phyloP scores from a whole-genome alignment of 2,329 filamentous ascomycete genomes.

The Chaetothyriales sp. region DNA sequence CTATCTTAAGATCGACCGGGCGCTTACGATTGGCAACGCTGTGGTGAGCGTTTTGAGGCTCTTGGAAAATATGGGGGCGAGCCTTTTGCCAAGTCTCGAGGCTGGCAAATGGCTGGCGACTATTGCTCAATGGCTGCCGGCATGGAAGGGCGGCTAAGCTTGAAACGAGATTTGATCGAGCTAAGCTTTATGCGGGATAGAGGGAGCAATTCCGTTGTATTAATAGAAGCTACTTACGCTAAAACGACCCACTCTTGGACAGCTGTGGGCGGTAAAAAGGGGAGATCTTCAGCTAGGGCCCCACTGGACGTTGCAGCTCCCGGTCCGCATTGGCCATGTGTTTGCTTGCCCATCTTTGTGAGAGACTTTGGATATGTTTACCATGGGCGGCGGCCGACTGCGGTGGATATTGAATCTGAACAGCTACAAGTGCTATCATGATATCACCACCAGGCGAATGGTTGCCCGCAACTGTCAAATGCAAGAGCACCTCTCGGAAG shows the following conservation, averaged over 20 bases:
- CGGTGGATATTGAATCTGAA: neutral
- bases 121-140: neutral
- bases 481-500: too few species aligned
- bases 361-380: neutral
- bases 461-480: neutral
- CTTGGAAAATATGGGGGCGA: neutral
- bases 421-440: neutral
- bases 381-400: neutral
- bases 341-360: too few species aligned
- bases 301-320: neutral
- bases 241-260: neutral
- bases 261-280: neutral
- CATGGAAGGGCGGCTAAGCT: neutral
- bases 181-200: neutral
- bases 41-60: neutral
- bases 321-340: too few species aligned
- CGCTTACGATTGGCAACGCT: neutral
- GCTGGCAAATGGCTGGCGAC: neutral
- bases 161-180: neutral
- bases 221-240: neutral
- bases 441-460: too few species aligned
- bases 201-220: neutral
- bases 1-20: neutral
- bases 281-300: neutral
- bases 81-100: neutral